phyloP scores from a whole-genome alignment of 257 asterid genomes.

The Solanum medicagineum region DNA sequence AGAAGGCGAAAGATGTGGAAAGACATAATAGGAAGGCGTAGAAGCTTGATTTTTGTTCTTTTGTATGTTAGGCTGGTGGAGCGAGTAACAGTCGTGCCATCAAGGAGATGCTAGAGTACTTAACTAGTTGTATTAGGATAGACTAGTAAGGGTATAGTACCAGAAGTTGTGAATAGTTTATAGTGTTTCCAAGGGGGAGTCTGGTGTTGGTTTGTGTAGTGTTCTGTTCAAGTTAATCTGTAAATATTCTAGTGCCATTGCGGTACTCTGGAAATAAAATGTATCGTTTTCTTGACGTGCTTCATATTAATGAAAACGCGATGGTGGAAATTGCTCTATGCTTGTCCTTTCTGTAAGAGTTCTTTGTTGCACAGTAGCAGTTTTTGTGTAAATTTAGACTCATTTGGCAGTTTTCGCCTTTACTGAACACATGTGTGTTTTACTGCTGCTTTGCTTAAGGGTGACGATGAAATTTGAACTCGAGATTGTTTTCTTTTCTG shows the following conservation, averaged over 20 bases:
- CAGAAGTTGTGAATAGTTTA: constrained; percentile 29
- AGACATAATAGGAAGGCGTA: not conserved
- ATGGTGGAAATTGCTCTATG: not conserved
- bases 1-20: not conserved
- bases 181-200: constrained; percentile 13
- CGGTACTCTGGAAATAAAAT: not conserved
- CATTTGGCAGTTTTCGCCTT: not conserved
- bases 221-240: constrained; percentile 4
- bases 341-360: not conserved
- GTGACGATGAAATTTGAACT: not conserved
- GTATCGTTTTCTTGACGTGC: not conserved
- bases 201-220: constrained; percentile 12
- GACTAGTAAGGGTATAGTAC: constrained; percentile 11
- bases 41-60: not conserved
- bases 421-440: not conserved
- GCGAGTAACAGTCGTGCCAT: not conserved
- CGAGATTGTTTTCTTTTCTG: not conserved
- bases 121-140: constrained; percentile 3
- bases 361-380: not conserved
- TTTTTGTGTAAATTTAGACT: not conserved
- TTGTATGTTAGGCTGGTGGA: not conserved
- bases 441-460: not conserved
- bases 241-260: constrained; percentile 18
- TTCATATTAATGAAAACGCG: not conserved
- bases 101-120: not conserved